Conservation (phyloP, 768 basidiomycete genomes). For the Russula brevipes region DNA sequence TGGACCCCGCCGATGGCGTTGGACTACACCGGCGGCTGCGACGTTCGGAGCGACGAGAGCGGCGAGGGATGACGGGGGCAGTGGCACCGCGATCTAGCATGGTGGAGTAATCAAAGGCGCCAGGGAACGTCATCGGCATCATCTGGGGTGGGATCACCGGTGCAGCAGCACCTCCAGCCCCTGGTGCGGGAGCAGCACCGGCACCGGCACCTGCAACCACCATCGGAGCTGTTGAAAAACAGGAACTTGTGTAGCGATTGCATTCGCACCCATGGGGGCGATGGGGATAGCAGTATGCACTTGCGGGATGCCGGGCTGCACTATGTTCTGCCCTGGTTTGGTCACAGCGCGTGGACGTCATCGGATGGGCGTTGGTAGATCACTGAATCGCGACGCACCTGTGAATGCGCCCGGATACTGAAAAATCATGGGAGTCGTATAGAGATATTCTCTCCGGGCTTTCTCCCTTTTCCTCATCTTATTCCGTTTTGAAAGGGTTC, state of each 20-base stretch:
- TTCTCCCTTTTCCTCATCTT: conserved; percentile 21
- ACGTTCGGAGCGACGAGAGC: conserved; percentile 7
- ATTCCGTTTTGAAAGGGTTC: conserved; percentile 22
- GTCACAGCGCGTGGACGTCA: background rate
- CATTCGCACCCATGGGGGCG: background rate
- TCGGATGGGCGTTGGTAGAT: background rate
- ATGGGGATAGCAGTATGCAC: conserved; percentile 13
- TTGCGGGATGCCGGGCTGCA: conserved; percentile 13
- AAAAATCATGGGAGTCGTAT: conserved; percentile 21
- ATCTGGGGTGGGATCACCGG: conserved; percentile 10
- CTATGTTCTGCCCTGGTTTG: conserved; percentile 16
- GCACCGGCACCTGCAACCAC: background rate
- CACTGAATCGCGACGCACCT: conserved; percentile 1
- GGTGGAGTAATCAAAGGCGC: conserved; percentile 1
- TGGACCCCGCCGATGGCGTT: conserved; percentile 9
- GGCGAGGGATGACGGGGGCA: conserved; percentile 5
- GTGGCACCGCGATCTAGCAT: background rate
- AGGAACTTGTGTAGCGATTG: background rate
- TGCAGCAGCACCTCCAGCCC: background rate
- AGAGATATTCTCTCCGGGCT: conserved; percentile 18
- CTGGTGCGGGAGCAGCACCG: background rate
- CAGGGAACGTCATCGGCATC: conserved; percentile 1
- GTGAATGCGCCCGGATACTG: conserved; percentile 19
- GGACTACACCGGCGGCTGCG: conserved; percentile 9
- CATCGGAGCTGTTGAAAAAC: background rate